phyloP scores from a whole-genome alignment of 805 yeast genomes.

The Candida sakaeoensis region DNA sequence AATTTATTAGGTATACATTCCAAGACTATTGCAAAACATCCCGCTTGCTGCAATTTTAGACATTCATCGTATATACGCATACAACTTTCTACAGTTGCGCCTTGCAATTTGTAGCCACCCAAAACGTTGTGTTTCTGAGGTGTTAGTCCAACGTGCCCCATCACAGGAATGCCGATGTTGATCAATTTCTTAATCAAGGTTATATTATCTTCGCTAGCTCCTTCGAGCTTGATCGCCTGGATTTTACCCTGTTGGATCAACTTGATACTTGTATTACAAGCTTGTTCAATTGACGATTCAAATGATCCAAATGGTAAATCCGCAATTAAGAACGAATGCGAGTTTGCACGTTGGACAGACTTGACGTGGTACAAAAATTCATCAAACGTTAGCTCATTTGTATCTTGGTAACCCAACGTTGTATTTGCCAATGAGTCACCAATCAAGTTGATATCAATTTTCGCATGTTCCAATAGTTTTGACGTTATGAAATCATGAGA shows the following conservation, averaged over 20 bases:
- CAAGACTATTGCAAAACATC: conserved; percentile 69
- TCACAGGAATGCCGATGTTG: conserved; percentile 76
- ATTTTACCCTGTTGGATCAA: conserved; percentile 55
- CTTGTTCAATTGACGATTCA: conserved; percentile 62
- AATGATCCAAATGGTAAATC: conserved; percentile 90
- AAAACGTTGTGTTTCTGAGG: conserved; percentile 79
- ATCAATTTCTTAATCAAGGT: conserved; percentile 55
- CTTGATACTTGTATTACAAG: conserved; percentile 52
- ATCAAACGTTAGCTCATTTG: conserved; percentile 72
- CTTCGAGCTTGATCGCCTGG: conserved; percentile 83
- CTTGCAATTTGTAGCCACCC: conserved; percentile 91
- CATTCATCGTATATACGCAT: conserved; percentile 62
- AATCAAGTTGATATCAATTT: conserved; percentile 67
- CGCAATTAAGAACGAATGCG: conserved; percentile 64
- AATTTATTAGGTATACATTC: conserved; percentile 84
- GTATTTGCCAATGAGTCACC: conserved; percentile 97
- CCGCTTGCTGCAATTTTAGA: conserved; percentile 63
- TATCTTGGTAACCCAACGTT: conserved; percentile 72
- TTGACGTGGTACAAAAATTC: conserved; percentile 74
- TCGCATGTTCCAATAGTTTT: conserved; percentile 59
- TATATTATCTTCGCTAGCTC: conserved; percentile 55
- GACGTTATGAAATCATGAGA: conserved; percentile 87
- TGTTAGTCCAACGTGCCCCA: conserved; percentile 89
- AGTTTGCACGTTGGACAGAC: conserved; percentile 72
- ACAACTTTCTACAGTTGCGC: conserved; percentile 54